These are phyloP conservation scores for Iris macrosiphon DNA, from an alignment of 106 monocot species.

Conservation along the genomic window DNA sequence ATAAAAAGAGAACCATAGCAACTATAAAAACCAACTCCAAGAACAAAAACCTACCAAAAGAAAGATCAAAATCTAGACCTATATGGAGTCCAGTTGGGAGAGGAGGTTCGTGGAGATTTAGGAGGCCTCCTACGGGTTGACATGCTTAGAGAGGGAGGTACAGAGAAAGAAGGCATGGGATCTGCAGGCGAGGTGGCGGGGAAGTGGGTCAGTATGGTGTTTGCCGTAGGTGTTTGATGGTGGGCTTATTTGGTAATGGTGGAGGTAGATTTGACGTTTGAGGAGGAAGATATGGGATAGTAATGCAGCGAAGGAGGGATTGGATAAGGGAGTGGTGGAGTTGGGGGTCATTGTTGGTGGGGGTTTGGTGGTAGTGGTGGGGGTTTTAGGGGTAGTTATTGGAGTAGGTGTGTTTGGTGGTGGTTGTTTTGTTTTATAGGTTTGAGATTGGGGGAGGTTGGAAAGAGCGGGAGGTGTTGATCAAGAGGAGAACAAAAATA, in stretches of 20 bases:
- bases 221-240: constrained; percentile 61
- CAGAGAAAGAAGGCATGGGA: constrained; percentile 42
- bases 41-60: no score
- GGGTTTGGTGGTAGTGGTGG: neutral
- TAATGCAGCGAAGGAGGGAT: constrained; percentile 30
- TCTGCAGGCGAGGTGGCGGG: constrained; percentile 51
- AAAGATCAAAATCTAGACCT: constrained; percentile 23
- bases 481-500: no score
- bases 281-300: constrained; percentile 7
- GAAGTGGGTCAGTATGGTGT: constrained; percentile 63
- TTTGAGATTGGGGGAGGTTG: constrained; percentile 30
- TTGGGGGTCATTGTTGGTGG: neutral
- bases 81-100: constrained; percentile 57
- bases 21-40: no score
- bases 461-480: neutral
- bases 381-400: constrained; percentile 2
- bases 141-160: constrained; percentile 24
- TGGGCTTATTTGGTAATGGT: no score
- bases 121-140: constrained; percentile 21
- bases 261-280: neutral
- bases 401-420: neutral
- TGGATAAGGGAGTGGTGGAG: constrained; percentile 17
- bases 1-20: neutral
- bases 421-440: constrained; percentile 2
- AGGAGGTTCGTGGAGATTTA: constrained; percentile 48